Conservation (phyloP, 352 stramenopile species). For the Globisporangium solare region DNA sequence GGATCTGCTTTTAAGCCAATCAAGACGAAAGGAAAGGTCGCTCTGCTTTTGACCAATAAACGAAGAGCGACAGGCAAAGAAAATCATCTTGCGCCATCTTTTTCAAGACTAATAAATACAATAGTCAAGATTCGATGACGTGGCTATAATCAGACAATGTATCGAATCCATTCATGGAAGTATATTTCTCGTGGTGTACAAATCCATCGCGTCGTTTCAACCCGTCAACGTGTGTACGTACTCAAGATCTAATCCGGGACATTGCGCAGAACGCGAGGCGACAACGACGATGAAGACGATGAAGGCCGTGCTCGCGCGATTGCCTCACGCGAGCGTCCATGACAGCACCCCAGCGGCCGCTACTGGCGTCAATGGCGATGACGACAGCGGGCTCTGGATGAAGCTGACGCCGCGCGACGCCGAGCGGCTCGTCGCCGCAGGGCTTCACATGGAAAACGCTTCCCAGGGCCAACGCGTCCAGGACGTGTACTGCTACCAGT, state of each 20-base stretch:
- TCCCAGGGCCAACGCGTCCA: neutral
- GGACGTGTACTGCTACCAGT: constrained; percentile 10
- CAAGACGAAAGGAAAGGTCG: neutral
- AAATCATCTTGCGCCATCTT: neutral
- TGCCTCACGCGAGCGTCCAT: neutral
- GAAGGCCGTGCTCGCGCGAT: neutral
- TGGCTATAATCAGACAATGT: too few species aligned
- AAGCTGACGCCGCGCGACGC: constrained; percentile 9
- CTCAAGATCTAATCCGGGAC: too few species aligned
- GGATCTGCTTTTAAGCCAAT: neutral
- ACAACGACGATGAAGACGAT: neutral
- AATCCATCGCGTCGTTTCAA: neutral
- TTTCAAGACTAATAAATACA: neutral
- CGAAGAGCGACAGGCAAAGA: too few species aligned
- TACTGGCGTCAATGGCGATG: neutral
- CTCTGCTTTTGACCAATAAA: neutral
- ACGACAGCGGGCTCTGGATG: neutral
- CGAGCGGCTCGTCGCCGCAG: constrained; percentile 7
- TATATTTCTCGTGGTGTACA: neutral
- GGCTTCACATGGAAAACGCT: neutral
- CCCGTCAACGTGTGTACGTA: too few species aligned
- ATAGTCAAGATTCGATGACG: neutral
- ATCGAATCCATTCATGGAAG: neutral
- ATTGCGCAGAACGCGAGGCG: neutral
- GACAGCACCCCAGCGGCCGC: neutral